These are phyloP conservation scores for Hyaloscypha variabilis DNA, from an alignment of 495 filamentous ascomycete species.

Conservation along the genomic window DNA sequence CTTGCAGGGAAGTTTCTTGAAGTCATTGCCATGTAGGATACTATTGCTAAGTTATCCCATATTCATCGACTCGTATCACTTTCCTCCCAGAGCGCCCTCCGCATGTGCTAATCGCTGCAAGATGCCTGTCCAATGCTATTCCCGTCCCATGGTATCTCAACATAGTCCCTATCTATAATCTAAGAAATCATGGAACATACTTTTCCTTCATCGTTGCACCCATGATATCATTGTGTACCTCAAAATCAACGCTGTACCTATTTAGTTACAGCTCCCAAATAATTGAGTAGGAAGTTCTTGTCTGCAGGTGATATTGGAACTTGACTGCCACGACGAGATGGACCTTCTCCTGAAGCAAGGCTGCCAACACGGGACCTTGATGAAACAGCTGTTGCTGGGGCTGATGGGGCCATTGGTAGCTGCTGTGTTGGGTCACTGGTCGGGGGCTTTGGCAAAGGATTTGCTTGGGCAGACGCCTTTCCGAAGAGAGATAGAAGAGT, in stretches of 20 bases:
- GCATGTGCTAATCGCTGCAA: neutral
- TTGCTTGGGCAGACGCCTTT: constrained; percentile 54
- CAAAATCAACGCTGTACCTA: constrained; percentile 18
- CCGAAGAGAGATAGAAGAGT: constrained; percentile 72
- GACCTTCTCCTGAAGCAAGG: constrained; percentile 33
- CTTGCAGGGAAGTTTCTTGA: neutral
- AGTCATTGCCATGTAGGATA: neutral
- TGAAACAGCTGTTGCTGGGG: constrained; percentile 33
- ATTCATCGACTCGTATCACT: neutral
- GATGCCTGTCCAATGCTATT: neutral
- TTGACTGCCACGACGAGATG: constrained; percentile 47
- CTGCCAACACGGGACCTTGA: constrained; percentile 33
- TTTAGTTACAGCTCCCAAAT: constrained; percentile 63
- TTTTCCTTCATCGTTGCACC: neutral
- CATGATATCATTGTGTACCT: neutral
- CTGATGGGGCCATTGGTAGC: constrained; percentile 40
- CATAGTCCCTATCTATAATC: neutral
- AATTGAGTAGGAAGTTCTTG: constrained; percentile 77
- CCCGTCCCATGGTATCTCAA: constrained; percentile 6
- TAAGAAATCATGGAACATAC: neutral
- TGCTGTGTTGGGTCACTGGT: constrained; percentile 36
- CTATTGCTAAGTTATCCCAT: neutral
- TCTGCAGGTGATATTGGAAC: constrained; percentile 67
- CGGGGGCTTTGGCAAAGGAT: constrained; percentile 30
- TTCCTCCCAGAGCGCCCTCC: neutral